A percentile compares a stretch with the other conserved stretches of the same genome.
Evolutionary conservation across 352 stramenopile genomes (phyloP).

Genomic region (Halophytophthora batemanensis): DNA sequence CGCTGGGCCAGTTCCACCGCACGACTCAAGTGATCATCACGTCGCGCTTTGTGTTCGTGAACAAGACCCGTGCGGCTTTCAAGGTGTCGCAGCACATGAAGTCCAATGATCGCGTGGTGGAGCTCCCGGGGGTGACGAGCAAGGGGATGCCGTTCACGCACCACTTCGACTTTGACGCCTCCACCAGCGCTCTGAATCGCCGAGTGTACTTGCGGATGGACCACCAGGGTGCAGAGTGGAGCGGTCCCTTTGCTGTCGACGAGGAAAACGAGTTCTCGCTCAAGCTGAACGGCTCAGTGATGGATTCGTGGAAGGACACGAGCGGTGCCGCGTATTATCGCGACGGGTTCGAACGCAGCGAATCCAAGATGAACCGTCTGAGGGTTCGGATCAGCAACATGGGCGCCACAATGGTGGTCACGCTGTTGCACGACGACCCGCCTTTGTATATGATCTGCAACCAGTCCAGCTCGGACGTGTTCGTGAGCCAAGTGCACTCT

Average conservation of each 20-base stretch:
- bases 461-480: slow-evolving; percentile 70
- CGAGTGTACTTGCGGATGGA: slow-evolving; percentile 77
- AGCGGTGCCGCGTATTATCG: slow-evolving; percentile 32
- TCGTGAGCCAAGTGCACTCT: slow-evolving; percentile 64
- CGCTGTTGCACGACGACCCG: slow-evolving; percentile 66
- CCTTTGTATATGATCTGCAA: slow-evolving; percentile 87
- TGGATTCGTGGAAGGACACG: slow-evolving; percentile 43
- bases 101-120: slow-evolving; percentile 61
- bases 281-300: slow-evolving; percentile 61
- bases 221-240: slow-evolving; percentile 73
- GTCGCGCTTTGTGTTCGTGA: slow-evolving; percentile 85
- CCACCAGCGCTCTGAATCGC: slow-evolving; percentile 46
- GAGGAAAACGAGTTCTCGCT: slow-evolving; percentile 87
- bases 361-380: slow-evolving; percentile 56
- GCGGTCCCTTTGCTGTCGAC: slow-evolving; percentile 71
- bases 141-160: slow-evolving; percentile 32
- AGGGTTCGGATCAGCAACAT: slow-evolving; percentile 77
- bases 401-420: slow-evolving; percentile 80
- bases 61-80: slow-evolving; percentile 74
- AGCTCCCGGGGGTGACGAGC: slow-evolving; percentile 44
- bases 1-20: slow-evolving; percentile 82
- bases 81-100: slow-evolving; percentile 69
- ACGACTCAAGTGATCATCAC: slow-evolving; percentile 86
- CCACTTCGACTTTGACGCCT: slow-evolving; percentile 73
- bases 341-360: slow-evolving; percentile 42